phyloP scores from a whole-genome alignment of 306 rosid genomes.

The Dalbergia cultrata region DNA sequence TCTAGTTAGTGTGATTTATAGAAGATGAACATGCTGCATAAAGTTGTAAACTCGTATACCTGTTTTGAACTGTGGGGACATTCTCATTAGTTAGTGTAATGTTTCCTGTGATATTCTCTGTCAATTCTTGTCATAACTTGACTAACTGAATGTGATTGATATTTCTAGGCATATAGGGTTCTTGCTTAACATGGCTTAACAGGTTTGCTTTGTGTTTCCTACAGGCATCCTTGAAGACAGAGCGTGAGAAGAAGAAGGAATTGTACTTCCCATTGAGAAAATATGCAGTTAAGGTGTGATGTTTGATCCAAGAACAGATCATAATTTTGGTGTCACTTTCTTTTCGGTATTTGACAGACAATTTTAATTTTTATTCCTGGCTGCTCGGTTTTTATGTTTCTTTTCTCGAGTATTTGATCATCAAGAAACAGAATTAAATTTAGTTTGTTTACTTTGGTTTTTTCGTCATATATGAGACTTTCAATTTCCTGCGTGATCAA shows the following conservation, averaged over 20 bases:
- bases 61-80: not conserved
- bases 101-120: not conserved
- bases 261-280: constrained; percentile 71
- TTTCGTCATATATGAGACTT: not conserved
- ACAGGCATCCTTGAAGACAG: constrained; percentile 66
- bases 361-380: not conserved
- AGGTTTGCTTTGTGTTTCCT: constrained; percentile 18
- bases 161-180: not conserved
- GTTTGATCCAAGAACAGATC: not conserved
- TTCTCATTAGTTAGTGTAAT: not conserved
- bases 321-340: constrained; percentile 17
- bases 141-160: not conserved
- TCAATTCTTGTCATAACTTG: not conserved
- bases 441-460: constrained; percentile 1
- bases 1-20: not conserved
- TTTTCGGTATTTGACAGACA: constrained; percentile 14
- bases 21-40: not conserved
- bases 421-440: not conserved
- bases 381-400: not conserved
- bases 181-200: not conserved
- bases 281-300: constrained; percentile 72
- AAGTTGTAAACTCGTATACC: not conserved
- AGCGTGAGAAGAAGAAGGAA: constrained; percentile 62
- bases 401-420: not conserved
- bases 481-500: constrained; percentile 3